Evolutionary conservation across 768 basidiomycete genomes (phyloP).

Genomic region (Termitomyces eurrhizus): DNA sequence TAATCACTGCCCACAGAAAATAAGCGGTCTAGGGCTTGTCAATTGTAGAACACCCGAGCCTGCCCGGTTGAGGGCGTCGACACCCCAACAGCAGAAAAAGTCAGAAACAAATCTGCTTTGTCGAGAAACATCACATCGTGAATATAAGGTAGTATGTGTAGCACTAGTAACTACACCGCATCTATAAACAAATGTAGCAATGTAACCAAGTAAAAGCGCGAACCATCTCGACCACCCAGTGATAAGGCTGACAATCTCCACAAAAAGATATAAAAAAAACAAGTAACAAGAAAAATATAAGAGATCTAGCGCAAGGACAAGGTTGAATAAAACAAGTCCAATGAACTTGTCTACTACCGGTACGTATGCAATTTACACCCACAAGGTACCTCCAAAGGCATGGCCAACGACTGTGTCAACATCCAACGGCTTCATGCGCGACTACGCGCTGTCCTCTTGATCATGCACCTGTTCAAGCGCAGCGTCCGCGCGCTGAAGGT

Average conservation of each 20-base stretch:
- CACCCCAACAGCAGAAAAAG: background rate
- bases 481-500: slow-evolving; percentile 83
- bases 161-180: background rate
- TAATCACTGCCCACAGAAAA: background rate
- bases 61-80: background rate
- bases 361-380: background rate
- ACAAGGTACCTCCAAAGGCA: background rate
- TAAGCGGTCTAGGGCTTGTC: too few relatives aligned
- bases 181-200: background rate
- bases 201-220: background rate
- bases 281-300: background rate
- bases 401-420: background rate
- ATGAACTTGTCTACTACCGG: background rate
- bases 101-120: background rate
- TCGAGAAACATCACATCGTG: background rate
- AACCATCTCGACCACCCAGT: background rate
- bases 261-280: background rate
- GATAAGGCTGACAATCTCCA: background rate
- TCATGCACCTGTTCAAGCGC: slow-evolving; percentile 60
- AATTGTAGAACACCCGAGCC: background rate
- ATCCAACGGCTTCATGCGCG: background rate
- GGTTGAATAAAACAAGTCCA: background rate
- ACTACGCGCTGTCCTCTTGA: background rate
- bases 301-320: background rate
- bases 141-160: background rate